Percentiles rank a stretch among this genome's conserved stretches.
phyloP scores from a whole-genome alignment of 2,329 filamentous ascomycete species.

The Hymenoscyphus infarciens region DNA sequence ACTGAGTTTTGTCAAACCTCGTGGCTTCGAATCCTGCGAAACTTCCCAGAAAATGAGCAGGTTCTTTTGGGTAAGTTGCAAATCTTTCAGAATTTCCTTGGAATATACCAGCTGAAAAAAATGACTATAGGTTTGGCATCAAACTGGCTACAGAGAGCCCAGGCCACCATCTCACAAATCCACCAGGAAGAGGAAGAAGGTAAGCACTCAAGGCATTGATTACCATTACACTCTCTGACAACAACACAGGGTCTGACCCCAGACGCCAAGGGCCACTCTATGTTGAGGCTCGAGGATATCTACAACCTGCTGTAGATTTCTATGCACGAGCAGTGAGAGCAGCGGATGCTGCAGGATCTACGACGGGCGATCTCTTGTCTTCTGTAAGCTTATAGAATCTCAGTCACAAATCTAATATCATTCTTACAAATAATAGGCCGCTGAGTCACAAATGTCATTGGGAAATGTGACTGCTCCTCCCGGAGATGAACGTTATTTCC shows the following conservation, averaged over 20 bases:
- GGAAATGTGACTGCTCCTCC: slow-evolving; percentile 47
- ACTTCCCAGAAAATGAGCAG: slow-evolving; percentile 42
- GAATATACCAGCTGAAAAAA: no score
- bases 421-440: slow-evolving; percentile 37
- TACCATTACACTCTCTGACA: neutral
- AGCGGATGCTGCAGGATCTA: slow-evolving; percentile 38
- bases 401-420: neutral
- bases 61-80: slow-evolving; percentile 40
- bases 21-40: slow-evolving; percentile 43
- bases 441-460: slow-evolving; percentile 50
- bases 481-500: slow-evolving; percentile 43
- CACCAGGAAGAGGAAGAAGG: slow-evolving; percentile 41
- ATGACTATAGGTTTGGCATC: slow-evolving; percentile 43
- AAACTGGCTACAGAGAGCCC: slow-evolving; percentile 50
- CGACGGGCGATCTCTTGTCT: slow-evolving; percentile 43
- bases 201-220: slow-evolving; percentile 23
- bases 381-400: slow-evolving; percentile 36
- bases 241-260: slow-evolving; percentile 34
- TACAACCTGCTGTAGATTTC: slow-evolving; percentile 51
- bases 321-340: slow-evolving; percentile 44
- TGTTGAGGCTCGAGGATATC: slow-evolving; percentile 48
- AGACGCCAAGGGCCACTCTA: slow-evolving; percentile 40
- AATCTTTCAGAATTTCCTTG: neutral
- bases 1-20: slow-evolving; percentile 47
- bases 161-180: slow-evolving; percentile 46